Evolutionary conservation across 176 grass and related monocot genomes (phyloP).

Genomic region (Saccharum spontaneum): DNA sequence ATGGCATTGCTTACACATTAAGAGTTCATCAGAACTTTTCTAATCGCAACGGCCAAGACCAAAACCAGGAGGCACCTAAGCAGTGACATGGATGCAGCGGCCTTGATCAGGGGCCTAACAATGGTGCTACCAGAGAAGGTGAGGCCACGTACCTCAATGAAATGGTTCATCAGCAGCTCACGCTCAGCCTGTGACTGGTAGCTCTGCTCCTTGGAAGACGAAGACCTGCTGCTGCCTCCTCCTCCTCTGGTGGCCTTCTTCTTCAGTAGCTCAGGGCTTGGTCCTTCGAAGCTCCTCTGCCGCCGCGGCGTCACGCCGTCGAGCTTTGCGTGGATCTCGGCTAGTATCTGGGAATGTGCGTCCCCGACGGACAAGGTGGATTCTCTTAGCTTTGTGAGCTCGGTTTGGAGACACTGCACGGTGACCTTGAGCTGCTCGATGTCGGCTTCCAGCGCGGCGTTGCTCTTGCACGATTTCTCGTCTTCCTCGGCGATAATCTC

Average conservation of each 20-base stretch:
- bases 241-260: not conserved
- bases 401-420: constrained; percentile 23
- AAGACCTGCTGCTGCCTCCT: not conserved
- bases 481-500: constrained; percentile 52
- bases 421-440: constrained; percentile 39
- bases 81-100: constrained; percentile 33
- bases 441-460: constrained; percentile 10
- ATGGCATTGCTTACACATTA: constrained; percentile 1
- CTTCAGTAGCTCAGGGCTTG: not conserved
- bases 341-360: constrained; percentile 8
- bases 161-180: constrained; percentile 45
- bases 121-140: constrained; percentile 9
- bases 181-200: constrained; percentile 15
- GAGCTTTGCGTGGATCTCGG: constrained; percentile 30
- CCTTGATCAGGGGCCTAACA: constrained; percentile 33
- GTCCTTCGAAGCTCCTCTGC: not conserved
- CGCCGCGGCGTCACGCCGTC: not conserved
- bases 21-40: constrained; percentile 10
- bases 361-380: constrained; percentile 2
- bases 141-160: constrained; percentile 46
- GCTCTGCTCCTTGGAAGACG: constrained; percentile 12
- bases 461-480: constrained; percentile 9
- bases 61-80: constrained; percentile 38
- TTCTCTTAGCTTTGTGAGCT: constrained; percentile 29
- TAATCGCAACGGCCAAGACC: constrained; percentile 7